Base-by-base conservation (phyloP, 257 asterid species). In the Salvia rosmarinus region DNA sequence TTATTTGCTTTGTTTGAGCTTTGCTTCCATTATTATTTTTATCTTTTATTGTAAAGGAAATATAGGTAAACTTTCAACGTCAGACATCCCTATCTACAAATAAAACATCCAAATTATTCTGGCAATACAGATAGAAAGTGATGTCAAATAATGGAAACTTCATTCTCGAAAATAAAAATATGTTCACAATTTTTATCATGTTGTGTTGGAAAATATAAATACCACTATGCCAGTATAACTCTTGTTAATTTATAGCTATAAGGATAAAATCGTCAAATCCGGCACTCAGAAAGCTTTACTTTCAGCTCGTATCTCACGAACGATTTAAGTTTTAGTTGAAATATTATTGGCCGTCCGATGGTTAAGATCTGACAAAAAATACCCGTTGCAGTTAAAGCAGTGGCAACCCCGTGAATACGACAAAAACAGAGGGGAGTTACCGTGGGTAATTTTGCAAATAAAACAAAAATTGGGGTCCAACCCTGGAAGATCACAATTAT, bases 381-480 rank as follows among this genome's bases (percentile, higher is more conserved):
- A 62, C 50, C 82, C 80, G 80, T 79, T 66, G 51, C 64, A 40
- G 67, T 44, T 52, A 76, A 71, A 72, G 79, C 67, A 76, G 78
- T 76, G 81, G 82, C 77, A 76, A 4, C 14, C 10, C 16, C 75
- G 82, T 82, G 25, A 79, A 82, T 70, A 73, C 47, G 44, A 58
- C 68, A 32, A 28, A 67, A 25, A 9, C 1, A 1, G 14, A 28
- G 82, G 84, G 69, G 21, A 50, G 13, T 58, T 50, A 37, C 47
- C 0, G 5, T 13, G 6, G 78, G 56, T 30, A 69, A 54, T 32
- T 3, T 28, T 72, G 84, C 51, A 76, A 78, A 75, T 80, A 77
- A 40, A 43, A 51, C 55, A 68, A 76, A 74, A 52, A n/a, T 13
- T 21, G 23, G 64, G 77, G 84, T 73, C 72, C 21, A 32, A 34